Evolutionary conservation across 73 alveolate species (phyloP).

Genomic region (Paramecium tetraurelia): DNA sequence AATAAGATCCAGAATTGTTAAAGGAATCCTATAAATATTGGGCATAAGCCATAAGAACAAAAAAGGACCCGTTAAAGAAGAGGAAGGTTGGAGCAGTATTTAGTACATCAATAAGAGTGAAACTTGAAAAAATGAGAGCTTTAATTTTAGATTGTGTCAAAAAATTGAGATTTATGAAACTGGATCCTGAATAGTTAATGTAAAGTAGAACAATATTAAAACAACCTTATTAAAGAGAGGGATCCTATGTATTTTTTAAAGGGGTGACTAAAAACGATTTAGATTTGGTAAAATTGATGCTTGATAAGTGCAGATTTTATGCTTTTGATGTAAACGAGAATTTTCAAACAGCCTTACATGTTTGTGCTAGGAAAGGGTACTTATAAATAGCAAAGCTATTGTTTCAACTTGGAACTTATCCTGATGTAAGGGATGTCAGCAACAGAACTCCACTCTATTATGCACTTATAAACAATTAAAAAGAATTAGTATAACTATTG

Average conservation of each 20-base stretch:
- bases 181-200: neutral
- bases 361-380: neutral
- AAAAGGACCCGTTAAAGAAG: neutral
- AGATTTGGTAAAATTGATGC: neutral
- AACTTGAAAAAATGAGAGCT: neutral
- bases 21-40: slow-evolving; percentile 6
- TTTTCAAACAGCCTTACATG: neutral
- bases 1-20: neutral
- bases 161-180: slow-evolving; percentile 10
- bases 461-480: neutral
- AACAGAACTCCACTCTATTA: slow-evolving; percentile 7
- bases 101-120: neutral
- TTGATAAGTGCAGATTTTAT: neutral
- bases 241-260: neutral
- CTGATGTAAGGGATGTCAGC: neutral
- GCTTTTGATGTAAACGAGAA: slow-evolving; percentile 33
- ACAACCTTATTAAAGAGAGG: slow-evolving; percentile 26
- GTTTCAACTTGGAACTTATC: neutral
- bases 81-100: neutral
- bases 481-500: neutral
- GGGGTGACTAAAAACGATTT: neutral
- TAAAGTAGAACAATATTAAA: neutral
- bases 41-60: neutral
- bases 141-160: neutral
- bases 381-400: neutral